Evolutionary conservation across 2,329 filamentous ascomycete species (phyloP).

Genomic region (Trichoderma sp.): DNA sequence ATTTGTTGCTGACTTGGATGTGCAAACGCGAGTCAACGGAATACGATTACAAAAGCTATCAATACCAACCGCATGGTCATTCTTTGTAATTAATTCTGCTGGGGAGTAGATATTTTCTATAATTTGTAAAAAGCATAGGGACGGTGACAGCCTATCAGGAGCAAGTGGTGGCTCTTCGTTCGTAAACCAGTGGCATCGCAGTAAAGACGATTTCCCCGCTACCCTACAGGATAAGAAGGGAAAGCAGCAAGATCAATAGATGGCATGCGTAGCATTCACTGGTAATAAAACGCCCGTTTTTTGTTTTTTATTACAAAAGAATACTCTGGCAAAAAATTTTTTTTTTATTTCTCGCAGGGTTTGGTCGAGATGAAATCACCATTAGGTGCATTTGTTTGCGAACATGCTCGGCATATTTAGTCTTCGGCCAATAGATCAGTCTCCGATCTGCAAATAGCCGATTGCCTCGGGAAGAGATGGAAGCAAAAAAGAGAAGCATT

Average conservation of each 20-base stretch:
- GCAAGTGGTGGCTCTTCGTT: not conserved
- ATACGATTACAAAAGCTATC: not conserved
- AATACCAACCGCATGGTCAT: not conserved
- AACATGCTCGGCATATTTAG: not conserved
- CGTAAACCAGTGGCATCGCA: not conserved
- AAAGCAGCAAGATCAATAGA: not conserved
- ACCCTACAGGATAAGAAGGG: not conserved
- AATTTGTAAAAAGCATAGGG: not conserved
- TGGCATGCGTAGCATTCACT: not conserved
- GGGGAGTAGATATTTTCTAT: not conserved
- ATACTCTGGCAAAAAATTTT: not conserved
- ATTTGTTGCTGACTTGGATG: not conserved
- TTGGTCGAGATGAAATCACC: not conserved
- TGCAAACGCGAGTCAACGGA: not conserved
- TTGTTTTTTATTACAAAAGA: not conserved
- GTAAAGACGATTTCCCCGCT: not conserved
- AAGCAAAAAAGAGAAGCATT: not conserved
- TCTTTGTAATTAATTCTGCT: not conserved
- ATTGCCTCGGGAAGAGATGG: not conserved
- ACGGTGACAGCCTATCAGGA: not conserved
- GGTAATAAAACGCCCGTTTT: not conserved
- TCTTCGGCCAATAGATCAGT: not conserved
- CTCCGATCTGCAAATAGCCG: not conserved
- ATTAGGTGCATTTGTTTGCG: not conserved
- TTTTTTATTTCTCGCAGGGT: not conserved